Conservation (phyloP, 2,329 filamentous ascomycete species). For the Bipolaris victoriae region DNA sequence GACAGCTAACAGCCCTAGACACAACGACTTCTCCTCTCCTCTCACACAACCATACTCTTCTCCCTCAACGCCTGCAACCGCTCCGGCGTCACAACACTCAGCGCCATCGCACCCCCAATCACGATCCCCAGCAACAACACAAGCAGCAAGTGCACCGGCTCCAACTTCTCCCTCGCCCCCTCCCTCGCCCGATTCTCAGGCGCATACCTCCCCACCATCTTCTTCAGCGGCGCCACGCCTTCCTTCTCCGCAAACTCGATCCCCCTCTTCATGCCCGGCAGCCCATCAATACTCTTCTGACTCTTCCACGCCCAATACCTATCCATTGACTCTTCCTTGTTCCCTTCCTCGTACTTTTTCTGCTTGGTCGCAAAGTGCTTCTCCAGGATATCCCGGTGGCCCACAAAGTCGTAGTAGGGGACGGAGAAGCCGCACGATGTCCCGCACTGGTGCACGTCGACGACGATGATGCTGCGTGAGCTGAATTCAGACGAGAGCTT, state of each 20-base stretch:
- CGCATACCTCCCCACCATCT: constrained; percentile 50
- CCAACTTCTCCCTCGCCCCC: constrained; percentile 1
- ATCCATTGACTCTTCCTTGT: constrained; percentile 51
- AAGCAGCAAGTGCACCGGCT: constrained; percentile 34
- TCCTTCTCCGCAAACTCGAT: constrained; percentile 46
- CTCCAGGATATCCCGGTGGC: constrained; percentile 49
- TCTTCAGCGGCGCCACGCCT: constrained; percentile 50
- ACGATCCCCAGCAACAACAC: constrained; percentile 39
- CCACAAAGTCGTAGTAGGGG: constrained; percentile 54
- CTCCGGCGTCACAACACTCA: constrained; percentile 36
- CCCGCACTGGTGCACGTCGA: constrained; percentile 54
- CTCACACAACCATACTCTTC: constrained; percentile 28
- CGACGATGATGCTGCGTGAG: constrained; percentile 48
- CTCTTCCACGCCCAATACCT: constrained; percentile 55
- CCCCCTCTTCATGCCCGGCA: constrained; percentile 53
- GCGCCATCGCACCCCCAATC: constrained; percentile 35
- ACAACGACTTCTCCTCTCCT: background rate
- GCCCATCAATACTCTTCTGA: constrained; percentile 52
- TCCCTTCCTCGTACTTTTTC: constrained; percentile 42
- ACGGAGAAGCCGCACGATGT: constrained; percentile 53
- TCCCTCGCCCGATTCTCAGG: constrained; percentile 23
- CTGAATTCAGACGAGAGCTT: constrained; percentile 48
- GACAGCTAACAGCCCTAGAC: background rate
- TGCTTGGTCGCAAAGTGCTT: constrained; percentile 52
- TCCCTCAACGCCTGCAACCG: constrained; percentile 27